These are phyloP conservation scores for Daldinia grandis DNA, from an alignment of 495 filamentous ascomycete species.

Conservation along the genomic window DNA sequence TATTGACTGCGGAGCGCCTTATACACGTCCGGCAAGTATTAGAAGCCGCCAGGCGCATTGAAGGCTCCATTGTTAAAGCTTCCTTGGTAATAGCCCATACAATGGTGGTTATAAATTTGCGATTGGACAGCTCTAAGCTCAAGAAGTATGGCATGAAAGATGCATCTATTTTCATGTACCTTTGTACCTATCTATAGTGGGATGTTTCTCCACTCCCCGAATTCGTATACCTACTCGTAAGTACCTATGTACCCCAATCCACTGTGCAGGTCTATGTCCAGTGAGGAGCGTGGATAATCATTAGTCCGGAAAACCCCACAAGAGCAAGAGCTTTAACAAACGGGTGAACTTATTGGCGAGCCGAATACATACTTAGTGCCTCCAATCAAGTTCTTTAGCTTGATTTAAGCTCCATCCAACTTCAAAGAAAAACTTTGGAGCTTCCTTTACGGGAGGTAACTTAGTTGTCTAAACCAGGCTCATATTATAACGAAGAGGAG, in stretches of 20 bases:
- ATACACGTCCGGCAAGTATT: constrained; percentile 42
- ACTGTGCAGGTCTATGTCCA: no score
- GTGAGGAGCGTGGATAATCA: background rate
- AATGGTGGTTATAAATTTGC: constrained; percentile 17
- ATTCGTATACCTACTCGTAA: background rate
- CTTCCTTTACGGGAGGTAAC: constrained; percentile 10
- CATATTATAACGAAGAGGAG: constrained; percentile 17
- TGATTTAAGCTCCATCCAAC: constrained; percentile 22
- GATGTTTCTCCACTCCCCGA: background rate
- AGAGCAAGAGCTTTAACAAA: constrained; percentile 1
- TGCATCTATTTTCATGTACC: constrained; percentile 3
- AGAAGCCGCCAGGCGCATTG: constrained; percentile 39
- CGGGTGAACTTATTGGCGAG: background rate
- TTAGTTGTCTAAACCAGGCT: constrained; percentile 6
- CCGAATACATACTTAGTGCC: background rate
- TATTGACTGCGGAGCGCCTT: constrained; percentile 29
- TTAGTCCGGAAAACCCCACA: background rate
- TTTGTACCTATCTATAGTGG: constrained; percentile 1
- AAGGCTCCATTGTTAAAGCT: constrained; percentile 37
- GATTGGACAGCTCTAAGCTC: constrained; percentile 20
- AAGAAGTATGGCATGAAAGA: background rate
- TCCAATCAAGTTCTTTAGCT: constrained; percentile 32
- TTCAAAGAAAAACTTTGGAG: constrained; percentile 16
- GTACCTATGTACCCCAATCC: background rate
- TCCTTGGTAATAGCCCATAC: constrained; percentile 1